A percentile compares a stretch with the other conserved stretches of the same genome.
These are phyloP conservation scores for Fusarium haematococcum DNA, from an alignment of 2,329 filamentous ascomycete species.

Conservation along the genomic window DNA sequence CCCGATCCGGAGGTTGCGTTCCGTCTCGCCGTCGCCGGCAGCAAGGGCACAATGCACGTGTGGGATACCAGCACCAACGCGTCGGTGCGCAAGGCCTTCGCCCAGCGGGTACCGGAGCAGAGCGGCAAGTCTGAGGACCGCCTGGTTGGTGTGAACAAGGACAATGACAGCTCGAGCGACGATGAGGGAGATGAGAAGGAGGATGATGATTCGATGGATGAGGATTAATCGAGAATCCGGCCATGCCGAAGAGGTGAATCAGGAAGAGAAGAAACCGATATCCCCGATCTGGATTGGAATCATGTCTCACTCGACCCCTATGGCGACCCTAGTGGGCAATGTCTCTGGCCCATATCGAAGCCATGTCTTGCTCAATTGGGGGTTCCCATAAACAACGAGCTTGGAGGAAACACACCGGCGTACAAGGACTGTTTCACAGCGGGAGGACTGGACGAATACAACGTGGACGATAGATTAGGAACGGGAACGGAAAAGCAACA, in stretches of 20 bases:
- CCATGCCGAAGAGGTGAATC: slow-evolving; percentile 12
- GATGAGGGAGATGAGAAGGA: slow-evolving; percentile 65
- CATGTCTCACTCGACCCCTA: slow-evolving; percentile 22
- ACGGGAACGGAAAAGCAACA: slow-evolving; percentile 33
- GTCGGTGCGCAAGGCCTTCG: slow-evolving; percentile 87
- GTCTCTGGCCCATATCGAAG: slow-evolving; percentile 20
- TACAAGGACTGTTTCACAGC: slow-evolving; percentile 33
- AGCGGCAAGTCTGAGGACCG: slow-evolving; percentile 77
- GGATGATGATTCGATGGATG: slow-evolving; percentile 63
- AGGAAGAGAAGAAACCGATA: slow-evolving; percentile 11
- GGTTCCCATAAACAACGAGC: slow-evolving; percentile 11
- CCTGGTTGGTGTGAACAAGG: slow-evolving; percentile 78
- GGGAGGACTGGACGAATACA: slow-evolving; percentile 15
- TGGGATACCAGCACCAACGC: slow-evolving; percentile 98
- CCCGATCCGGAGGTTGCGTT: slow-evolving; percentile 93
- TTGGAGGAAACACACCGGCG: slow-evolving; percentile 36
- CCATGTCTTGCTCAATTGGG: slow-evolving; percentile 26
- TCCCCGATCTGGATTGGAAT: slow-evolving; percentile 15
- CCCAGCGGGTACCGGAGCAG: slow-evolving; percentile 69
- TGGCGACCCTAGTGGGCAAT: slow-evolving; percentile 18
- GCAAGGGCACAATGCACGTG: slow-evolving; percentile 90
- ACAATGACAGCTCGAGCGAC: slow-evolving; percentile 73
- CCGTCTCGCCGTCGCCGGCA: slow-evolving; percentile 91
- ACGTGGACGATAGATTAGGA: slow-evolving; percentile 29
- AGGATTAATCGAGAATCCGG: slow-evolving; percentile 55